phyloP scores from a whole-genome alignment of 352 stramenopile genomes.

The Phytopythium boreale region DNA sequence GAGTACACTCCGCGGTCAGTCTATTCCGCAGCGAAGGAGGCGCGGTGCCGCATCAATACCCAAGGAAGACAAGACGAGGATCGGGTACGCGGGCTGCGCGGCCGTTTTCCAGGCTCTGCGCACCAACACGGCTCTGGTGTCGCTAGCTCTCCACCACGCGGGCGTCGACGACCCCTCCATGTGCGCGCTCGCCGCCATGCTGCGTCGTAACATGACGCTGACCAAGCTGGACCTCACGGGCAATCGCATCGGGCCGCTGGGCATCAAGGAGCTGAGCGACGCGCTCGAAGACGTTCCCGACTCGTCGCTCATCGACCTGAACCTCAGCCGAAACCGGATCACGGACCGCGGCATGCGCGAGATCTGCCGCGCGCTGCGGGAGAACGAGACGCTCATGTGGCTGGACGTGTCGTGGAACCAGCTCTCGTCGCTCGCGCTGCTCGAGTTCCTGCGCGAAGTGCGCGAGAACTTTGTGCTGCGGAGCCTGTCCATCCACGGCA shows the following conservation, averaged over 20 bases:
- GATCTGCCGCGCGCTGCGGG: conserved; percentile 41
- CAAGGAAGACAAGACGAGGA: conserved; percentile 8
- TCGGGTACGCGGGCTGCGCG: conserved; percentile 27
- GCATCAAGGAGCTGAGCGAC: conserved; percentile 46
- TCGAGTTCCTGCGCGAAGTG: conserved; percentile 37
- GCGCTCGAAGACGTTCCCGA: conserved; percentile 61
- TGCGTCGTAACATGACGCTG: conserved; percentile 57
- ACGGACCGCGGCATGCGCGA: conserved; percentile 32
- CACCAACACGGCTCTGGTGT: conserved; percentile 43
- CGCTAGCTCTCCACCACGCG: conserved; percentile 45
- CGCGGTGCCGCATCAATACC: neutral
- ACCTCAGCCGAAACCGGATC: conserved; percentile 61
- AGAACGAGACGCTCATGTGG: conserved; percentile 71
- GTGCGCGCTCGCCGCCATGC: conserved; percentile 51
- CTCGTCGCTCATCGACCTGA: conserved; percentile 49
- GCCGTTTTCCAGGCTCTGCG: conserved; percentile 54
- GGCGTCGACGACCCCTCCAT: conserved; percentile 49
- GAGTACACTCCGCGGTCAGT: neutral
- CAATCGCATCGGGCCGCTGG: conserved; percentile 51
- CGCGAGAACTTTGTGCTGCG: conserved; percentile 61
- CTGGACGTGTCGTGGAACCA: conserved; percentile 72
- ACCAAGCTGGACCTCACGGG: conserved; percentile 45
- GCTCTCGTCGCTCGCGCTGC: conserved; percentile 36
- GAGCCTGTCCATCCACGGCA: conserved; percentile 43
- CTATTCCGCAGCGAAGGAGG: neutral